These are phyloP conservation scores for Sphagnum tenellum DNA, from an alignment of 225 moss, liverwort and hornwort species.

Conservation along the genomic window DNA sequence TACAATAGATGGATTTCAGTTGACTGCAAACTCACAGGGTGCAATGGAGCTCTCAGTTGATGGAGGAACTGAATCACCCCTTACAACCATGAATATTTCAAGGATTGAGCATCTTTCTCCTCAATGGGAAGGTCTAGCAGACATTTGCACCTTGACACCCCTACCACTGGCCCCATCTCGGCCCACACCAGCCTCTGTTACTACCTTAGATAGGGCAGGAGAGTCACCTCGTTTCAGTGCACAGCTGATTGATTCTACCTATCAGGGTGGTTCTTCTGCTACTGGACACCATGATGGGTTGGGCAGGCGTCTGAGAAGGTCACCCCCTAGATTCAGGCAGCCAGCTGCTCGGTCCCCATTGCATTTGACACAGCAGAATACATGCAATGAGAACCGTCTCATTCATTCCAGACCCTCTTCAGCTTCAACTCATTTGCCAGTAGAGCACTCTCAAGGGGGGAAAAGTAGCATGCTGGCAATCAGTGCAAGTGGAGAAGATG, in stretches of 20 bases:
- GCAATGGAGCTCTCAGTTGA: constrained; percentile 41
- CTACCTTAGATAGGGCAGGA: constrained; percentile 58
- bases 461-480: background rate
- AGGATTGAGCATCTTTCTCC: constrained; percentile 71
- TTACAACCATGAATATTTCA: constrained; percentile 63
- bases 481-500: constrained; percentile 23
- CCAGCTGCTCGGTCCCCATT: constrained; percentile 39
- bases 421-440: constrained; percentile 20
- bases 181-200: constrained; percentile 69
- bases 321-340: constrained; percentile 36
- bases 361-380: constrained; percentile 19
- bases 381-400: constrained; percentile 16
- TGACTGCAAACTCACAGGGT: constrained; percentile 32
- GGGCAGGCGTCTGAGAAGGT: constrained; percentile 28
- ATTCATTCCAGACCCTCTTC: constrained; percentile 14
- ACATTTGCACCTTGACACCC: constrained; percentile 87
- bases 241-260: constrained; percentile 56
- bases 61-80: constrained; percentile 46
- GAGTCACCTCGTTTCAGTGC: constrained; percentile 71
- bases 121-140: constrained; percentile 81
- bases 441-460: constrained; percentile 11
- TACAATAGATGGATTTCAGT: constrained; percentile 33
- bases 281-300: constrained; percentile 27
- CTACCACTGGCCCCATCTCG: constrained; percentile 57
- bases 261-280: constrained; percentile 25